phyloP scores from a whole-genome alignment of 768 basidiomycete genomes.

The Leccinum arenicola region DNA sequence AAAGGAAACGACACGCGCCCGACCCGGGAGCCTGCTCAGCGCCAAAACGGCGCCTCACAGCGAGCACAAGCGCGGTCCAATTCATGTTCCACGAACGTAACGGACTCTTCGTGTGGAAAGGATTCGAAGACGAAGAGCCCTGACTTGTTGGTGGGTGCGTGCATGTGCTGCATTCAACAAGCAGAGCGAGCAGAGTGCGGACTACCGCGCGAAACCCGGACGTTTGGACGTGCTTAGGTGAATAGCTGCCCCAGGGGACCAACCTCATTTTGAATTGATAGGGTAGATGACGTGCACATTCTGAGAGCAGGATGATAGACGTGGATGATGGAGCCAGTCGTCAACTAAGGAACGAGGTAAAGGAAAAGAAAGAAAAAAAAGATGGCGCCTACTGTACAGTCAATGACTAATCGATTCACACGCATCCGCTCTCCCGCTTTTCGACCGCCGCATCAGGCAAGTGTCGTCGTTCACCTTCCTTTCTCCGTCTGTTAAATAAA shows the following conservation, averaged over 20 bases:
- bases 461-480: constrained; percentile 19
- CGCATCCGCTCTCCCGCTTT: background rate
- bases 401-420: constrained; percentile 25
- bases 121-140: constrained; percentile 45
- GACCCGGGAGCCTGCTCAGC: constrained; percentile 42
- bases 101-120: constrained; percentile 49
- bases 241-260: background rate
- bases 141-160: constrained; percentile 43
- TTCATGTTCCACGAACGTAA: constrained; percentile 74
- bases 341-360: background rate
- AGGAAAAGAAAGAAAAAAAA: background rate
- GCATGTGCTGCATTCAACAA: too few relatives aligned
- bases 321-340: background rate
- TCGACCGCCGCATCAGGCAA: constrained; percentile 15
- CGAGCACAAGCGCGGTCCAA: constrained; percentile 35
- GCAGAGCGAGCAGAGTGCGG: too few relatives aligned
- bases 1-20: constrained; percentile 34
- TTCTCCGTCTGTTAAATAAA: background rate
- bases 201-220: background rate
- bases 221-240: background rate
- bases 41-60: constrained; percentile 58
- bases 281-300: background rate
- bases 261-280: background rate
- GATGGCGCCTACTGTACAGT: constrained; percentile 10
- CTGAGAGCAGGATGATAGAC: background rate